These are phyloP conservation scores for Stipa capillata DNA, from an alignment of 176 grass and related monocot genomes.

Conservation along the genomic window DNA sequence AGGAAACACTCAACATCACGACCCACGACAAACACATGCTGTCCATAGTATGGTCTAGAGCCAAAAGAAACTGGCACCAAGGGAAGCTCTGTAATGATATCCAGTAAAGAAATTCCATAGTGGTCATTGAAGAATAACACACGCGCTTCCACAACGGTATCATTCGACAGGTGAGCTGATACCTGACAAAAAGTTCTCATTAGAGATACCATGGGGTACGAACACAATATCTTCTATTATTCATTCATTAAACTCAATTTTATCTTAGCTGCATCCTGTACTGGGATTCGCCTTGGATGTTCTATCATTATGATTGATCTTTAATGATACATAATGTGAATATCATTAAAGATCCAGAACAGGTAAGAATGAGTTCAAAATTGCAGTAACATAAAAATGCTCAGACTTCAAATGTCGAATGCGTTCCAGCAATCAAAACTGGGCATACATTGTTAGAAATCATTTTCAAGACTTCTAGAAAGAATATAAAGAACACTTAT, in stretches of 20 bases:
- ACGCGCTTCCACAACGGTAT: background rate
- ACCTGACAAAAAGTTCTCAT: background rate
- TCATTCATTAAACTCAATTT: no score
- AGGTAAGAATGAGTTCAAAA: background rate
- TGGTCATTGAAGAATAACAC: background rate
- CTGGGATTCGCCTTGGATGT: no score
- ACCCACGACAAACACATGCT: background rate
- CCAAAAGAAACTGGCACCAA: background rate
- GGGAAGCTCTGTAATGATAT: background rate
- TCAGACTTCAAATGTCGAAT: background rate
- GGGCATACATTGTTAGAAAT: no score
- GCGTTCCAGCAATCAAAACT: no score
- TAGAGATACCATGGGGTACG: background rate
- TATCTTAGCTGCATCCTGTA: no score
- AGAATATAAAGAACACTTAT: background rate
- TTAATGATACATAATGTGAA: no score
- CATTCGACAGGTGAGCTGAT: background rate
- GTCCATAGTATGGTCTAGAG: background rate
- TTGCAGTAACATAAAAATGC: background rate
- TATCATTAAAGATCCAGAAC: no score
- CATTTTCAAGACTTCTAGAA: background rate
- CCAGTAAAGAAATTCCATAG: background rate
- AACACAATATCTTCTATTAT: no score
- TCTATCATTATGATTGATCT: no score
- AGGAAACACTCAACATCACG: background rate